Conservation (phyloP, 2,329 filamentous ascomycete genomes). For the Curvularia hawaiiensis region DNA sequence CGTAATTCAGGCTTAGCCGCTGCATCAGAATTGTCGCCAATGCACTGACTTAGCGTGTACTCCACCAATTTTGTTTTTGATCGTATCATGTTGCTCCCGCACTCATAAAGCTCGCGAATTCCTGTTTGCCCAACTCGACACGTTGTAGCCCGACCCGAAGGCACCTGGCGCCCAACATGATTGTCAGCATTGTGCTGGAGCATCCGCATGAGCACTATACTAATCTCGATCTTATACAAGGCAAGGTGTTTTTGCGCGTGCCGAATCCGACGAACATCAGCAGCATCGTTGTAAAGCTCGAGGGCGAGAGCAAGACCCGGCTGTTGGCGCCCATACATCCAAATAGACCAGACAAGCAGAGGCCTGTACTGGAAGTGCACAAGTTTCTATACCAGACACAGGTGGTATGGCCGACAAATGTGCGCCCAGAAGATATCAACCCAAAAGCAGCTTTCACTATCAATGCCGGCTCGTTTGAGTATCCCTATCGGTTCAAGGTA, state of each 20-base stretch:
- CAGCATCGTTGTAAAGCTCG: constrained; percentile 77
- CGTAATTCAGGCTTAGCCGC: constrained; percentile 39
- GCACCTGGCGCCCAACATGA: constrained; percentile 26
- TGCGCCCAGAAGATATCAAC: constrained; percentile 47
- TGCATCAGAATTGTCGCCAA: constrained; percentile 12
- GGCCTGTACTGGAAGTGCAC: constrained; percentile 57
- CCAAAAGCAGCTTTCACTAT: constrained; percentile 61
- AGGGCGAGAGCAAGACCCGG: constrained; percentile 76
- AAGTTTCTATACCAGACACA: constrained; percentile 75
- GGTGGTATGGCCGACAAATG: constrained; percentile 71
- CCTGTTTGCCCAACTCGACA: constrained; percentile 18
- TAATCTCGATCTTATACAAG: constrained; percentile 75
- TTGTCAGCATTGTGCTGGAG: constrained; percentile 69
- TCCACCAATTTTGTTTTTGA: constrained; percentile 20
- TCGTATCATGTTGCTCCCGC: constrained; percentile 28
- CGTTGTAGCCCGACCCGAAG: constrained; percentile 8
- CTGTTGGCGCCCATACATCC: constrained; percentile 58
- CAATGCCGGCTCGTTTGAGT: constrained; percentile 73
- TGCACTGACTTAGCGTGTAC: constrained; percentile 16
- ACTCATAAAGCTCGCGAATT: constrained; percentile 23
- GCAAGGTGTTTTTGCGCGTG: constrained; percentile 56
- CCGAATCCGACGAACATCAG: constrained; percentile 53
- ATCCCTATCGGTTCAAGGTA: constrained; percentile 79
- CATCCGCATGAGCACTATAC: constrained; percentile 73
- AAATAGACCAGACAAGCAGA: constrained; percentile 49